These are phyloP conservation scores for Pichia thaimueangensis DNA, from an alignment of 805 yeast species.

Conservation along the genomic window DNA sequence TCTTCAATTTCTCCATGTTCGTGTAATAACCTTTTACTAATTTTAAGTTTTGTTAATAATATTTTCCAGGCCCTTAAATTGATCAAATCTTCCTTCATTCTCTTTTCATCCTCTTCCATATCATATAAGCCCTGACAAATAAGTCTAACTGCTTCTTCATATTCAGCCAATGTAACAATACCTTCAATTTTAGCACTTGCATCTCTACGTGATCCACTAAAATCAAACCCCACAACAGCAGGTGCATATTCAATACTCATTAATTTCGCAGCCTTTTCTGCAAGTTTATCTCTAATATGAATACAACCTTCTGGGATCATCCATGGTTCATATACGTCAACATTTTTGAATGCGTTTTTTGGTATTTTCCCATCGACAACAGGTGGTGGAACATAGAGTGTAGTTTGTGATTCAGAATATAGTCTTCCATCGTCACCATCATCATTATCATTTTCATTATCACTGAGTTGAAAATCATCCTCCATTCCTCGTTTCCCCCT, in stretches of 20 bases:
- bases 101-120: constrained; percentile 42
- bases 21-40: constrained; percentile 38
- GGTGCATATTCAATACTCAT: constrained; percentile 74
- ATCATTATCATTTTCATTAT: constrained; percentile 34
- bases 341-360: constrained; percentile 74
- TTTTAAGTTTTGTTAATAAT: constrained; percentile 44
- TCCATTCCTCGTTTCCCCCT: constrained; percentile 15
- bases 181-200: constrained; percentile 70
- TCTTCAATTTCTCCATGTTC: constrained; percentile 40
- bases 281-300: constrained; percentile 47
- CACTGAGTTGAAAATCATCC: constrained; percentile 23
- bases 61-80: constrained; percentile 51
- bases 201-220: constrained; percentile 33
- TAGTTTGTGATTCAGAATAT: constrained; percentile 77
- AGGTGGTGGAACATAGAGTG: constrained; percentile 59
- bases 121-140: constrained; percentile 44
- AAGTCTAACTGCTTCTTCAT: constrained; percentile 49
- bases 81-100: constrained; percentile 38
- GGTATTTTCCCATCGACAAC: constrained; percentile 61
- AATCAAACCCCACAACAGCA: constrained; percentile 86
- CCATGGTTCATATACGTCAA: constrained; percentile 67
- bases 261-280: constrained; percentile 64
- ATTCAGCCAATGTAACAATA: constrained; percentile 61
- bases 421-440: constrained; percentile 54
- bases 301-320: constrained; percentile 84